Conservation (phyloP, 805 yeast genomes). For the Yarrowia divulgata region DNA sequence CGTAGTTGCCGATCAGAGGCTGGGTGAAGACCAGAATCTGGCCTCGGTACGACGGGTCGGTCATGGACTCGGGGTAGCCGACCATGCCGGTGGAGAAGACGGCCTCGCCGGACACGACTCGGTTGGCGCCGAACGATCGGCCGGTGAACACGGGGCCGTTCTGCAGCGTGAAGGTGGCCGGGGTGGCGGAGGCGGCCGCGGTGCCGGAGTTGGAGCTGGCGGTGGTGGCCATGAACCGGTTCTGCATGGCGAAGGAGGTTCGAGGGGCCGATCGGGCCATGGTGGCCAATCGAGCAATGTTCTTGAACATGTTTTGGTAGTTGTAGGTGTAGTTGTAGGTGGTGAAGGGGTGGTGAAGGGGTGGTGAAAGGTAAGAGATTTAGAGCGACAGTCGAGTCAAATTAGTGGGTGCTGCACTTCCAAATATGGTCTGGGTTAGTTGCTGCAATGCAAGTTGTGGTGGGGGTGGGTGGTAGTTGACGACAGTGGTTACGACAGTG, state of each 20-base stretch:
- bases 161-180: constrained; percentile 89
- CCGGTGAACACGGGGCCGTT: constrained; percentile 95
- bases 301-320: constrained; percentile 11
- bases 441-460: neutral
- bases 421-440: constrained; percentile 39
- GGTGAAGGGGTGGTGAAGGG: neutral
- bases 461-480: neutral
- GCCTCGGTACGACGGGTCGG: constrained; percentile 97
- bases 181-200: constrained; percentile 48
- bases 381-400: constrained; percentile 1
- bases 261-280: constrained; percentile 38
- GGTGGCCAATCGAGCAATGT: constrained; percentile 38
- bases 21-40: constrained; percentile 97
- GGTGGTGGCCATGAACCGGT: constrained; percentile 29
- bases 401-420: constrained; percentile 40
- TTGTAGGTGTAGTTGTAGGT: neutral
- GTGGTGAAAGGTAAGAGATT: neutral
- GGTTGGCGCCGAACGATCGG: constrained; percentile 93
- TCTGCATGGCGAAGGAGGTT: neutral
- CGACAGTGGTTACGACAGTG: neutral
- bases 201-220: constrained; percentile 9
- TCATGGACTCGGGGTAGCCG: constrained; percentile 98
- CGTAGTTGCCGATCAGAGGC: constrained; percentile 97
- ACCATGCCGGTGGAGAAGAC: constrained; percentile 98
- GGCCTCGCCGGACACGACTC: constrained; percentile 93